phyloP scores from a whole-genome alignment of 2,329 filamentous ascomycete species.

The Colletotrichum lupini region DNA sequence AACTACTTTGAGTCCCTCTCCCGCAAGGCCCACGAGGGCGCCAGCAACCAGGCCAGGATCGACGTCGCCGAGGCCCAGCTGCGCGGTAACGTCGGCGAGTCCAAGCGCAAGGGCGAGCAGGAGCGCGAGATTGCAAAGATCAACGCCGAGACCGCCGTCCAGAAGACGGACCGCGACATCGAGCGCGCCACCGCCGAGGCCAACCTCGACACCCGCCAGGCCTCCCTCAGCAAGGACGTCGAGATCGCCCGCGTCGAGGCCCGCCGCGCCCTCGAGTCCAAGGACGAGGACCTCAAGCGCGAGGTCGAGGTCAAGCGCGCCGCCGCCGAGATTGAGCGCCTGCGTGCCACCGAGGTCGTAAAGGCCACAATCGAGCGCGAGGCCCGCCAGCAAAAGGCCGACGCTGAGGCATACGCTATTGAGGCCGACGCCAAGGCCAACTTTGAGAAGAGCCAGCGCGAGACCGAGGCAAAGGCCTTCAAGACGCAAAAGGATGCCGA shows the following conservation, averaged over 20 bases:
- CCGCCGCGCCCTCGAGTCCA: constrained; percentile 76
- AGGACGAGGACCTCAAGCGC: constrained; percentile 83
- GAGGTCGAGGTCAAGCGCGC: constrained; percentile 83
- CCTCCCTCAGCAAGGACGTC: constrained; percentile 78
- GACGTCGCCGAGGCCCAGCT: constrained; percentile 74
- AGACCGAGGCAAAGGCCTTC: constrained; percentile 63
- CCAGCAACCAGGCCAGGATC: constrained; percentile 80
- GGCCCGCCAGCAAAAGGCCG: constrained; percentile 75
- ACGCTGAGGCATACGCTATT: constrained; percentile 73
- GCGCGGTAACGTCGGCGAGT: constrained; percentile 79
- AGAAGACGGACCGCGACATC: constrained; percentile 85
- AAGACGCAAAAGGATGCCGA: constrained; percentile 59
- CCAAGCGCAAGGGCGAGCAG: constrained; percentile 80
- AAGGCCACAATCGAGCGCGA: constrained; percentile 78
- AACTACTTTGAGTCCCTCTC: constrained; percentile 86
- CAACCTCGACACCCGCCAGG: constrained; percentile 77
- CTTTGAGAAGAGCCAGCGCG: constrained; percentile 64
- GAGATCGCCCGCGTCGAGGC: constrained; percentile 82
- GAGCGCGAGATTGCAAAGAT: constrained; percentile 91
- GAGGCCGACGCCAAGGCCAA: constrained; percentile 68
- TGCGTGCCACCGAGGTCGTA: constrained; percentile 81
- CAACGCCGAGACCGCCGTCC: constrained; percentile 84
- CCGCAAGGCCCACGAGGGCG: constrained; percentile 86
- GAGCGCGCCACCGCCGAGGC: constrained; percentile 85
- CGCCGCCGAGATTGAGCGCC: constrained; percentile 82